A percentile compares a stretch with the other conserved stretches of the same genome.
phyloP scores from a whole-genome alignment of 1,284 basidiomycete genomes.

The Trichosporon faecale region DNA sequence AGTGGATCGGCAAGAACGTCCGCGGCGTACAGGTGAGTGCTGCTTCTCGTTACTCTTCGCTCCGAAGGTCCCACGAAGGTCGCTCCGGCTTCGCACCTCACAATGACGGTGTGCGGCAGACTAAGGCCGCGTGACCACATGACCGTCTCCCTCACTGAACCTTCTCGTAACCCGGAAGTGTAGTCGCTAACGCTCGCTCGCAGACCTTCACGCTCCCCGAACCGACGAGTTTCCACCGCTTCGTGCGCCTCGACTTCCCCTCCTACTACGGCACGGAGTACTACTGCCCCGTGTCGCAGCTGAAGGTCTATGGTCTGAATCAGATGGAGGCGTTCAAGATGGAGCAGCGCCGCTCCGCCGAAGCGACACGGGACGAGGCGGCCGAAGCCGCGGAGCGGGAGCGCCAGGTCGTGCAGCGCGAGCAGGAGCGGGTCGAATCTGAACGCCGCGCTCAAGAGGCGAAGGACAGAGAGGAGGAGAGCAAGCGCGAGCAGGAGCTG shows the following conservation, averaged over 20 bases:
- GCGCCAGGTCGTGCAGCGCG: conserved; percentile 26
- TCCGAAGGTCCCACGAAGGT: no score
- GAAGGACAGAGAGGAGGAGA: conserved; percentile 31
- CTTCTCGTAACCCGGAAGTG: neutral
- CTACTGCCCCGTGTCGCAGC: conserved; percentile 89
- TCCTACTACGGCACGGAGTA: conserved; percentile 93
- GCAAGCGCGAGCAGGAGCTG: conserved; percentile 36
- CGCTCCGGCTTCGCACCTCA: neutral
- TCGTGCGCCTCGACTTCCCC: conserved; percentile 89
- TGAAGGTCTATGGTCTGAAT: conserved; percentile 92
- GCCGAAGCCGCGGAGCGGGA: conserved; percentile 27
- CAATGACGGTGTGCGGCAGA: no score
- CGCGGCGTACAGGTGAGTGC: conserved; percentile 80
- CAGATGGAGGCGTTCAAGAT: conserved; percentile 95
- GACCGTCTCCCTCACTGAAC: neutral
- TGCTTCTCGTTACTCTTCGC: conserved; percentile 11
- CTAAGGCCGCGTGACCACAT: neutral
- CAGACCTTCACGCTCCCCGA: conserved; percentile 62
- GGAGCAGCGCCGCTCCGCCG: conserved; percentile 58
- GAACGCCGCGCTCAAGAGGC: conserved; percentile 43
- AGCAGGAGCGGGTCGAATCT: conserved; percentile 56
- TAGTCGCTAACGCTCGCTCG: conserved; percentile 53
- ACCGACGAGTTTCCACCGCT: conserved; percentile 82
- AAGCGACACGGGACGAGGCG: conserved; percentile 35
- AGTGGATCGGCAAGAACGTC: conserved; percentile 81